Evolutionary conservation across 176 grass and related monocot genomes (phyloP).

Genomic region (Puya raimondii): DNA sequence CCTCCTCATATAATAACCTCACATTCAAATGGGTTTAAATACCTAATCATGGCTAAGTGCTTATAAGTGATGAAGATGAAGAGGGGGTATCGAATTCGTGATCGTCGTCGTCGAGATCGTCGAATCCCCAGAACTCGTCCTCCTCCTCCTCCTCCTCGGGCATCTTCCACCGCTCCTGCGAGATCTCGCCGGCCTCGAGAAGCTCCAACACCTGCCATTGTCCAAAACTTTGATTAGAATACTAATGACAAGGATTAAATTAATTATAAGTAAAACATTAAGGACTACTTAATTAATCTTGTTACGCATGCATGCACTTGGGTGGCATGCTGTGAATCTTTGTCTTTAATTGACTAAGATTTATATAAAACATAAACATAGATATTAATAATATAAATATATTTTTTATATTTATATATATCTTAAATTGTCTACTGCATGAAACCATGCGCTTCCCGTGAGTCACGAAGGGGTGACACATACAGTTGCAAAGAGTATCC

Average conservation of each 20-base stretch:
- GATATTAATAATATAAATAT: no score
- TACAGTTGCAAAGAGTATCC: no score
- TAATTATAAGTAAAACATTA: slow-evolving; percentile 3
- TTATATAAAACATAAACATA: no score
- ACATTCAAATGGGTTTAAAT: slow-evolving; percentile 15
- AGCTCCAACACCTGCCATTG: slow-evolving; percentile 67
- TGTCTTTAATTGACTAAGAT: background rate
- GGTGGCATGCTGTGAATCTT: background rate
- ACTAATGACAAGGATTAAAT: background rate
- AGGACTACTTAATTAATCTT: slow-evolving; percentile 12
- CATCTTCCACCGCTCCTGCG: slow-evolving; percentile 64
- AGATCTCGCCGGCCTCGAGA: slow-evolving; percentile 60
- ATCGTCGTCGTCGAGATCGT: slow-evolving; percentile 60
- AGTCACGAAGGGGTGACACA: no score
- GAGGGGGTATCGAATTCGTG: slow-evolving; percentile 47
- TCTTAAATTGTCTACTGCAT: no score
- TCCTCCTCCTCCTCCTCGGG: slow-evolving; percentile 30
- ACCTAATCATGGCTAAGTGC: slow-evolving; percentile 32
- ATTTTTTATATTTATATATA: no score
- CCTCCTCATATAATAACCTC: background rate
- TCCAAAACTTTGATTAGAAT: background rate
- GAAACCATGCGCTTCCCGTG: no score
- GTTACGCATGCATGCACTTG: background rate
- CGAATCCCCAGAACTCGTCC: slow-evolving; percentile 55
- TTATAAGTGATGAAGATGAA: slow-evolving; percentile 39